Evolutionary conservation across 805 yeast genomes (phyloP), one percentile per base, ranked within the genome.

Genomic region (Priceomyces melissophilus): DNA sequence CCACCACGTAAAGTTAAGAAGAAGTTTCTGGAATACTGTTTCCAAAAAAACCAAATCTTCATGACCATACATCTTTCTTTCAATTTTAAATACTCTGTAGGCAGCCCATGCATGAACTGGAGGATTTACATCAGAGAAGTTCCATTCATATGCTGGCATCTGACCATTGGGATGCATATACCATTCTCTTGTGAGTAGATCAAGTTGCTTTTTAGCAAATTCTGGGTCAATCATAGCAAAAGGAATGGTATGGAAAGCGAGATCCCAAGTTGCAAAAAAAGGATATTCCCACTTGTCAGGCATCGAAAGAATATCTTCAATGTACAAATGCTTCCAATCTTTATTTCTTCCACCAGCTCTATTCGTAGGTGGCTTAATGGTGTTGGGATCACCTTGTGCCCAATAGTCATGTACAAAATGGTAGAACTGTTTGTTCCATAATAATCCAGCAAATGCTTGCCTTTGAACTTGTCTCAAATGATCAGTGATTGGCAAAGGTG

Each of bases 111-210:
- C 96, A 60, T 90, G 96, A 28, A 89, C 97, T 0, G 97, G 97
- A 1, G 97, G 97, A 59, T 89, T 89, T n/a, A 90, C 95, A 61
- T 89, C 97, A 46, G 85, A 72, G 55, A 89, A 89, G 60, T 90
- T 89, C 97, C 97, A 89, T 64, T 89, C 97, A 61, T 89, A 89
- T 10, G 96, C 96, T 0, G 97, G 96, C 48, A 88, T 79, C 63
- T 90, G 96, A n/a, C 97, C 97, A 60, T 89, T 89, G 35, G 96
- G 96, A 59, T 91, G 96, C 95, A 88, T 87, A 59, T 89, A 89
- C 96, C 96, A 89, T 64, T 89, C 97, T 57, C 96, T 76, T 25
- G 95, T 84, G 59, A 89, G 69, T 42, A 89, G 68, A 58, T 84
- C 95, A 51, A 89, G 74, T 65, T 89, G 96, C 52, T 79, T 82